Conservation (phyloP, 495 filamentous ascomycete species). For the Mycothermus thermophilus region DNA sequence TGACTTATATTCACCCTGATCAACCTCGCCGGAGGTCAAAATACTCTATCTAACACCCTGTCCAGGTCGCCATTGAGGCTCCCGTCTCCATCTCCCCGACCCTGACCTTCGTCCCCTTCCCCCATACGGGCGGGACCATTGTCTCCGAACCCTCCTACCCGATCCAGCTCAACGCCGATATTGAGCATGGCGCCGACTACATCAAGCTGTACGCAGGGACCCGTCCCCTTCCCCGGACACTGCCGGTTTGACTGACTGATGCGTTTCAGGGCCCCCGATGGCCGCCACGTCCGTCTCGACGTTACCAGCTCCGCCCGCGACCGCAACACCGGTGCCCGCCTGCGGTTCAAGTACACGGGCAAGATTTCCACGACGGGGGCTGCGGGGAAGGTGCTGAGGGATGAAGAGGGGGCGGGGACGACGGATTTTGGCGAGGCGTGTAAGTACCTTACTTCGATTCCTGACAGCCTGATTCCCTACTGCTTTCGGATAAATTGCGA, state of each 20-base stretch:
- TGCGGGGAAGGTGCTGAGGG: slow-evolving; percentile 30
- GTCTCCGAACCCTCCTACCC: slow-evolving; percentile 22
- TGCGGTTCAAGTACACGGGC: slow-evolving; percentile 41
- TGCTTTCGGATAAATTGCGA: no score
- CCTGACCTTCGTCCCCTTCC: slow-evolving; percentile 6
- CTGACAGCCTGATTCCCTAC: background rate
- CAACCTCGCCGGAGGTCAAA: no score
- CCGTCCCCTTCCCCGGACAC: no score
- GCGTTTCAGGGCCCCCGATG: slow-evolving; percentile 37
- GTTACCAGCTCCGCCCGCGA: slow-evolving; percentile 36
- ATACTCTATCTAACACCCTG: background rate
- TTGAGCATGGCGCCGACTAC: slow-evolving; percentile 17
- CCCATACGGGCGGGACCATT: slow-evolving; percentile 13
- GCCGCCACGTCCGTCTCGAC: slow-evolving; percentile 36
- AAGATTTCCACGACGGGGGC: slow-evolving; percentile 25
- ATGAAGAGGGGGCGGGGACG: slow-evolving; percentile 31
- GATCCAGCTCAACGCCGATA: slow-evolving; percentile 22
- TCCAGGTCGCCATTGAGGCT: slow-evolving; percentile 22
- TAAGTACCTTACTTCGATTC: slow-evolving; percentile 21
- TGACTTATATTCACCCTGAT: no score
- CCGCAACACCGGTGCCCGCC: slow-evolving; percentile 18
- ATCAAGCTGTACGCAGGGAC: no score
- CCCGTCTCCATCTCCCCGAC: slow-evolving; percentile 14
- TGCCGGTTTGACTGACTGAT: no score
- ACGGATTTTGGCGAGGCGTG: slow-evolving; percentile 44